phyloP scores from a whole-genome alignment of 768 basidiomycete species.

The Boletus rubroflammeus region DNA sequence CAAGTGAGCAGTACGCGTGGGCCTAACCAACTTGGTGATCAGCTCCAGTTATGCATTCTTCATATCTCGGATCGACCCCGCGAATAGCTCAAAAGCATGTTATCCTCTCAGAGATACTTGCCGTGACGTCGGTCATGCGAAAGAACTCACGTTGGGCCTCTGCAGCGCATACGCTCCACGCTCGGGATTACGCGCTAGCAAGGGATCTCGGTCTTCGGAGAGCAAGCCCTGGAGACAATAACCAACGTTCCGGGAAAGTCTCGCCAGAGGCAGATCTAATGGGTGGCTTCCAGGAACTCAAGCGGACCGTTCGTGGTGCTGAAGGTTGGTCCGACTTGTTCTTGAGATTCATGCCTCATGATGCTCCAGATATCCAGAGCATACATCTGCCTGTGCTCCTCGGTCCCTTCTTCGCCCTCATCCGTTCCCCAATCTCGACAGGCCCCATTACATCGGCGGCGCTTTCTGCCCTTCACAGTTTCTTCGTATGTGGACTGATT shows the following conservation, averaged over 20 bases:
- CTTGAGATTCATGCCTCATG: slow-evolving; percentile 12
- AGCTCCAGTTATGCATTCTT: slow-evolving; percentile 14
- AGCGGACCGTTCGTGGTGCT: slow-evolving; percentile 64
- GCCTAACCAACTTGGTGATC: not conserved
- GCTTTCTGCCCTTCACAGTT: slow-evolving; percentile 80
- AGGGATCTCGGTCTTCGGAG: slow-evolving; percentile 72
- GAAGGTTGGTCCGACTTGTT: slow-evolving; percentile 45
- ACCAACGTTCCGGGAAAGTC: slow-evolving; percentile 45
- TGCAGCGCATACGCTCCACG: slow-evolving; percentile 55
- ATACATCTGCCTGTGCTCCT: slow-evolving; percentile 64
- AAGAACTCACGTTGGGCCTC: slow-evolving; percentile 97
- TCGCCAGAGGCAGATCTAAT: slow-evolving; percentile 82
- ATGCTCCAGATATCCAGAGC: slow-evolving; percentile 52
- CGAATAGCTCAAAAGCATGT: slow-evolving; percentile 68
- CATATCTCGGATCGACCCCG: slow-evolving; percentile 10
- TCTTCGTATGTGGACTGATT: slow-evolving; percentile 80
- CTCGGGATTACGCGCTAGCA: slow-evolving; percentile 65
- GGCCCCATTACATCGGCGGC: slow-evolving; percentile 97
- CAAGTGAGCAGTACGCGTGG: not conserved
- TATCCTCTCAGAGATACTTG: slow-evolving; percentile 83
- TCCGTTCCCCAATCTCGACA: slow-evolving; percentile 91
- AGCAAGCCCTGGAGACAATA: slow-evolving; percentile 44
- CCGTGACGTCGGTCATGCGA: slow-evolving; percentile 93
- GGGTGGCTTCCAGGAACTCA: slow-evolving; percentile 84
- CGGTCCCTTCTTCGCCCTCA: slow-evolving; percentile 87